Percentiles rank a stretch among this genome's conserved stretches.
Conservation (phyloP, 805 yeast genomes). For the Suhomyces emberorum region DNA sequence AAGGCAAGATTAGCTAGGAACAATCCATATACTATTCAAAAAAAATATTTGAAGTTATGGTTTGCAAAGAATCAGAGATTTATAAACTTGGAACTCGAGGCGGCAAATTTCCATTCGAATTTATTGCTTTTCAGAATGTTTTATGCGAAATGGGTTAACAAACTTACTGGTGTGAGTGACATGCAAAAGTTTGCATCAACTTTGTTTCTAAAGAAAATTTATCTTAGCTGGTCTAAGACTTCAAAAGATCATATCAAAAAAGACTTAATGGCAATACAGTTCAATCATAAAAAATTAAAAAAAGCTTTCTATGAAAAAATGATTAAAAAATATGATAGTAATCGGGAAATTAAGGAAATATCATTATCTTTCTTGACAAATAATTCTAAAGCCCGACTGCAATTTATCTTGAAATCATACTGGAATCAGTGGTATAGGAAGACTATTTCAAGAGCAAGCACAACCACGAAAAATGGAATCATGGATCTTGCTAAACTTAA, state of each 20-base stretch:
- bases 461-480: too few relatives aligned
- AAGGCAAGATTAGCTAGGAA: not conserved
- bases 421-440: too few relatives aligned
- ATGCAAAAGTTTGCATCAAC: not conserved
- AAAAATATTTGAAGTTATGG: conserved; percentile 13
- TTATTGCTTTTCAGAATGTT: conserved; percentile 9
- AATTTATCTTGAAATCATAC: too few relatives aligned
- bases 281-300: too few relatives aligned
- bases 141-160: conserved; percentile 8
- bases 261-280: too few relatives aligned
- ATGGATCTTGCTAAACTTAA: conserved; percentile 10
- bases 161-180: not conserved
- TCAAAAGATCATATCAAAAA: too few relatives aligned
- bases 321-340: too few relatives aligned
- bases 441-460: too few relatives aligned
- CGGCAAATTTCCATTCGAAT: conserved; percentile 11
- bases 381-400: too few relatives aligned
- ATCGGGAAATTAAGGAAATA: too few relatives aligned
- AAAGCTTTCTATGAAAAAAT: too few relatives aligned
- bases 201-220: not conserved
- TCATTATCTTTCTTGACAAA: too few relatives aligned
- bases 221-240: not conserved
- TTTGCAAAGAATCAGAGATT: conserved; percentile 5
- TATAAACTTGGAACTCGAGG: conserved; percentile 10
- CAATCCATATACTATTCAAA: not conserved